Percentiles rank a stretch among this genome's conserved stretches.
Evolutionary conservation across 73 alveolate genomes (phyloP).

Genomic region (Loxodes magnus): DNA sequence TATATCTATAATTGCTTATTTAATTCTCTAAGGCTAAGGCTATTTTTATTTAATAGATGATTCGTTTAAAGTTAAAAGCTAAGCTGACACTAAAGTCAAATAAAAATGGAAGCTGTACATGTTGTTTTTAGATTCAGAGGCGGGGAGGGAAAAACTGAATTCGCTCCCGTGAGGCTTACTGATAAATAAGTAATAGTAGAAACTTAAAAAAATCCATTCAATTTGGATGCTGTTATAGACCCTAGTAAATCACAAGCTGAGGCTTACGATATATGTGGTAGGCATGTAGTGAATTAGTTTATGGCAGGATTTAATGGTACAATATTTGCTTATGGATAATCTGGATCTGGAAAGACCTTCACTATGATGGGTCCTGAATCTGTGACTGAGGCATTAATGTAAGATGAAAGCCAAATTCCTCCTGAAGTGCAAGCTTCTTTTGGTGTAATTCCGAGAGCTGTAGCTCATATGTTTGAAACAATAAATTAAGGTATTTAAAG

Average conservation of each 20-base stretch:
- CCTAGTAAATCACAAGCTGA: constrained; percentile 10
- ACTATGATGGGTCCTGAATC: constrained; percentile 14
- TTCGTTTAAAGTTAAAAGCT: too few species aligned
- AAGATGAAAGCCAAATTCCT: constrained; percentile 1
- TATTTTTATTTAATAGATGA: too few species aligned
- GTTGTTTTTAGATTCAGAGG: constrained; percentile 10
- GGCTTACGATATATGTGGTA: not conserved
- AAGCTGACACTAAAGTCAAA: too few species aligned
- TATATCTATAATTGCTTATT: too few species aligned
- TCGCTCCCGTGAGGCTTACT: not conserved
- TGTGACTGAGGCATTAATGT: constrained; percentile 2
- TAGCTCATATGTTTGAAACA: constrained; percentile 65
- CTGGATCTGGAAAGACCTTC: constrained; percentile 13
- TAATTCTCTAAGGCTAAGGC: too few species aligned
- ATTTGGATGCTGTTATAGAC: constrained; percentile 5
- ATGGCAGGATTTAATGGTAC: constrained; percentile 7
- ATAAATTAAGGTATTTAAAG: constrained; percentile 52
- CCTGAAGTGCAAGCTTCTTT: constrained; percentile 30
- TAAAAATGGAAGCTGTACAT: constrained; percentile 11
- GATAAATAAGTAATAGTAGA: not conserved
- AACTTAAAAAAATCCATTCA: not conserved
- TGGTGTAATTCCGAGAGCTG: constrained; percentile 72
- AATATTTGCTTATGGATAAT: constrained; percentile 11
- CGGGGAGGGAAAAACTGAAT: not conserved
- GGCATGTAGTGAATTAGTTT: not conserved